Evolutionary conservation across 345 rosid species (phyloP).

Genomic region (Eucalyptus erythrocorys): DNA sequence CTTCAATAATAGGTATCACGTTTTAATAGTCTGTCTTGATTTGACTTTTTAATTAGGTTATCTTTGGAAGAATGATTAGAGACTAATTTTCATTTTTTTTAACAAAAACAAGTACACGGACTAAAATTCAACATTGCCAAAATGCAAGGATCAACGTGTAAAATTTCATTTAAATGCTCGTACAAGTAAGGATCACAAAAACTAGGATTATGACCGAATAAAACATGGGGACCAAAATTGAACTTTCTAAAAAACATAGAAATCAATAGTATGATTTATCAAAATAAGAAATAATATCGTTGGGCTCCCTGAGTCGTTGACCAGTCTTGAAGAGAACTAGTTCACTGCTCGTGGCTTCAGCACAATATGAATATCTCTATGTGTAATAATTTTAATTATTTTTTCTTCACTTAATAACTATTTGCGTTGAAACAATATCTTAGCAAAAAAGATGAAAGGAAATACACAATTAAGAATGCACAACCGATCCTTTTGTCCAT

Average conservation of each 20-base stretch:
- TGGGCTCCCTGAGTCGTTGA: neutral
- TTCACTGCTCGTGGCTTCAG: neutral
- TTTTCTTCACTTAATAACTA: neutral
- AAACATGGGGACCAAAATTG: neutral
- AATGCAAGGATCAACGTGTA: neutral
- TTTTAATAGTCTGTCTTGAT: neutral
- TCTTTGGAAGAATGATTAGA: neutral
- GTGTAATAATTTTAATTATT: neutral
- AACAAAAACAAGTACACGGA: neutral
- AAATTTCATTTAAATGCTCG: neutral
- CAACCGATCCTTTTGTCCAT: neutral
- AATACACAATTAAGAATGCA: neutral
- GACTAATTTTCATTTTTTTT: neutral
- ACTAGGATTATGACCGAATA: neutral
- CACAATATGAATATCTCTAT: neutral
- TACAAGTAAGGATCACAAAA: neutral
- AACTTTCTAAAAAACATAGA: neutral
- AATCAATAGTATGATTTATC: neutral
- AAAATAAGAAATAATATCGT: neutral
- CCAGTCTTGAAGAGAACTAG: neutral
- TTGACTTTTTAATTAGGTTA: neutral
- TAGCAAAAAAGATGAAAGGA: neutral
- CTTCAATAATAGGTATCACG: accelerated
- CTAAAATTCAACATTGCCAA: neutral
- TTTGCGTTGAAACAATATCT: neutral